Percentiles rank a stretch among this genome's conserved stretches.
Evolutionary conservation across 1,284 basidiomycete species (phyloP).

Genomic region (Malassezia arunalokei): DNA sequence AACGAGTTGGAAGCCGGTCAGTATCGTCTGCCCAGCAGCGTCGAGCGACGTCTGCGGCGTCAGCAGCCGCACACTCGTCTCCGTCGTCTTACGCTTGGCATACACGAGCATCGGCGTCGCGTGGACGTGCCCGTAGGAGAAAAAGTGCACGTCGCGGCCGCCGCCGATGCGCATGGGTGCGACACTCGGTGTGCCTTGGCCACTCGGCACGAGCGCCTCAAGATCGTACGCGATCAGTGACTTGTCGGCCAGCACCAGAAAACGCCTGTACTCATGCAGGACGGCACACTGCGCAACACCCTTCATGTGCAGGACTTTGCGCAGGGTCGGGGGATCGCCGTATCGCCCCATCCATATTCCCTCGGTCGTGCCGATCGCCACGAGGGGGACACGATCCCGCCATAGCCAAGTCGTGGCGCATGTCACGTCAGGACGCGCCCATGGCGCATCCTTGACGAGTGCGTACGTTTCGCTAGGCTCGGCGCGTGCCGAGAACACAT

Average conservation of each 20-base stretch:
- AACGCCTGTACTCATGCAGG: slow-evolving; percentile 84
- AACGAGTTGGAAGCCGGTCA: slow-evolving; percentile 5
- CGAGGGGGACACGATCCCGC: slow-evolving; percentile 62
- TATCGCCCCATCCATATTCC: slow-evolving; percentile 94
- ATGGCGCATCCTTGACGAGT: slow-evolving; percentile 36
- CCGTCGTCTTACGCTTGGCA: slow-evolving; percentile 82
- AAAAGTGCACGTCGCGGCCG: slow-evolving; percentile 81
- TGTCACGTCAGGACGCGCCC: slow-evolving; percentile 73
- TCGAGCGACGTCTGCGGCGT: slow-evolving; percentile 53
- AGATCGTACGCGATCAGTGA: slow-evolving; percentile 63
- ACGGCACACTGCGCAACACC: slow-evolving; percentile 87
- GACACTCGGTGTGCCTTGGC: slow-evolving; percentile 50
- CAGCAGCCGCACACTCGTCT: slow-evolving; percentile 82
- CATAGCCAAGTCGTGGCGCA: slow-evolving; percentile 62
- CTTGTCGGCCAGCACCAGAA: slow-evolving; percentile 85
- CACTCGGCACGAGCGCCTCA: slow-evolving; percentile 82
- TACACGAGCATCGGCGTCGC: slow-evolving; percentile 80
- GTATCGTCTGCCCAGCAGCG: neutral
- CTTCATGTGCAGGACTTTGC: slow-evolving; percentile 76
- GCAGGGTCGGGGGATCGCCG: slow-evolving; percentile 70
- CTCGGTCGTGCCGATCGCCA: slow-evolving; percentile 85
- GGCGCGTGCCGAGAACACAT: neutral
- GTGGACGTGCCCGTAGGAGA: slow-evolving; percentile 73
- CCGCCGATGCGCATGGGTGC: slow-evolving; percentile 73
- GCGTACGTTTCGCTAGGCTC: slow-evolving; percentile 2